Base-by-base conservation (phyloP, 305 asterid species). In the Rubia peregrina region DNA sequence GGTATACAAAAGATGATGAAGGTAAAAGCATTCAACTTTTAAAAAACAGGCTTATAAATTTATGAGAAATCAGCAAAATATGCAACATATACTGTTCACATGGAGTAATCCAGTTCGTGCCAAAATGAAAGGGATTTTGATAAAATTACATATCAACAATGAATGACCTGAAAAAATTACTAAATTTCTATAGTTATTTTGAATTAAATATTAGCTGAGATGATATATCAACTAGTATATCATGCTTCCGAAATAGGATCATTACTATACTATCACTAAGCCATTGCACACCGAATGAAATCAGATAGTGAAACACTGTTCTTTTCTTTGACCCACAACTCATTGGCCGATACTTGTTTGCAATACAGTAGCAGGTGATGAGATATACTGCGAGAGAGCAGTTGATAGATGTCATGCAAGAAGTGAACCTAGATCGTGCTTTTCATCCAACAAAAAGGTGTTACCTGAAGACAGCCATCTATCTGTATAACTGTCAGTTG, bases 391-490 rank as follows among this genome's bases (percentile, higher is more conserved):
- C 38, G 4, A 51, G 59, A 61, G 57, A 55, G 16, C 14, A 61
- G 43, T 13, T 36, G n/a, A 10, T 38, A 21, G 21, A 55, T 6
- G 42, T 1, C 26, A 6, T 30, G 65, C 73, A 55, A 69, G 8
- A 5, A 3, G 24, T 19, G 30, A 17, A 30, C 17, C 6, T 19
- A 49, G 11, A 48, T 12, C 26, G 12, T 38, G 30, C 49, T 42
- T 13, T 68, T 42, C 73, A 78, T 33, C 14, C 60, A 14, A 26
- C 38, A 49, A 56, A 71, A 61, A 73, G 65, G 62, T 69, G 33
- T 51, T 78, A 92, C 98, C 98, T 76, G 98, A 85, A 65, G 98
- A 90, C 71, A 89, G 85, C 98, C 98, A 93, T 76, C 77, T 78
- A 60, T 93, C 98, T 22, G 96, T 90, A 75, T 86, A 90, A 62